Conservation (phyloP, 805 yeast species). For the Candida yuanshanica region DNA sequence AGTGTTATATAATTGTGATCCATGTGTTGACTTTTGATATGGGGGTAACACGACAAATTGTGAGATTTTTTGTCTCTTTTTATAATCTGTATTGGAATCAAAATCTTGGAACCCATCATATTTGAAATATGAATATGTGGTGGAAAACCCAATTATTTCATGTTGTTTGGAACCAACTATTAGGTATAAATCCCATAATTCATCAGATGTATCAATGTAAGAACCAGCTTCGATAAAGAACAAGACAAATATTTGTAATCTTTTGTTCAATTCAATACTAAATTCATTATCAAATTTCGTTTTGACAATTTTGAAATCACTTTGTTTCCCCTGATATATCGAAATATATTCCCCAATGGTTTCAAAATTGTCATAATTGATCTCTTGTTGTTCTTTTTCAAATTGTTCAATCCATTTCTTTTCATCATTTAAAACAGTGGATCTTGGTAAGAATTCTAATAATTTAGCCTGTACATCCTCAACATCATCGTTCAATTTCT, state of each 20-base stretch:
- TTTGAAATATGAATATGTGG: constrained; percentile 80
- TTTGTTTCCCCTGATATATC: constrained; percentile 23
- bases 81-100: constrained; percentile 32
- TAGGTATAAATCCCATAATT: constrained; percentile 74
- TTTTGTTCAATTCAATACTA: constrained; percentile 45
- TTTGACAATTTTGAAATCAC: constrained; percentile 47
- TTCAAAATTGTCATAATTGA: constrained; percentile 32
- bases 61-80: constrained; percentile 67
- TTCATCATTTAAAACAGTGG: constrained; percentile 59
- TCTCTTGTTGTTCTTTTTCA: constrained; percentile 39
- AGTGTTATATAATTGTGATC: constrained; percentile 55
- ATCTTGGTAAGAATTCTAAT: constrained; percentile 54
- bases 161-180: constrained; percentile 31
- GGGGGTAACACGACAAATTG: constrained; percentile 86
- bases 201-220: constrained; percentile 71
- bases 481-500: constrained; percentile 47
- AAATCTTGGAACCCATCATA: constrained; percentile 51
- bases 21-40: constrained; percentile 69
- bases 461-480: constrained; percentile 56
- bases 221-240: constrained; percentile 93
- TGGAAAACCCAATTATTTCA: constrained; percentile 69
- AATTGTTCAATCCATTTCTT: constrained; percentile 56
- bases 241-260: constrained; percentile 75
- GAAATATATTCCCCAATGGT: constrained; percentile 27
- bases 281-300: constrained; percentile 33